Evolutionary conservation across 805 yeast genomes (phyloP).

Genomic region (Saturnispora halmiae): DNA sequence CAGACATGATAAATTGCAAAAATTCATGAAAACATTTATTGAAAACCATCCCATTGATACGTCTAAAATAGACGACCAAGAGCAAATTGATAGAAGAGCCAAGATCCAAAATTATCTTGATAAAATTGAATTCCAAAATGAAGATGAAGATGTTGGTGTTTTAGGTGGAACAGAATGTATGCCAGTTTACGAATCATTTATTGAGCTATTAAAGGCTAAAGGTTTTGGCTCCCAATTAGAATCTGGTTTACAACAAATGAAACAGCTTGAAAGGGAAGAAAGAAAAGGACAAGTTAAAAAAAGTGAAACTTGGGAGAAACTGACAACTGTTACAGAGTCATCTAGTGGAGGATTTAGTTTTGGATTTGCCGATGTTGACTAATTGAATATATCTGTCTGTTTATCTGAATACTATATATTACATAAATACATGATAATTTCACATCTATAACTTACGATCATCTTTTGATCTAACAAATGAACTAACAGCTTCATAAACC

Average conservation of each 20-base stretch:
- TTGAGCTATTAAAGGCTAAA: constrained; percentile 36
- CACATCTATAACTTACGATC: constrained; percentile 3
- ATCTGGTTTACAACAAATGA: constrained; percentile 29
- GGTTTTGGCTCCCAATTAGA: constrained; percentile 32
- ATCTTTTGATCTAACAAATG: constrained; percentile 11
- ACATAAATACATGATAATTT: no score
- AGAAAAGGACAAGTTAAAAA: constrained; percentile 25
- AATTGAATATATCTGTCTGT: not conserved
- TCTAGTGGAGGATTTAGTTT: constrained; percentile 26
- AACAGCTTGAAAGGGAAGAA: constrained; percentile 27
- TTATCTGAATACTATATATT: no score
- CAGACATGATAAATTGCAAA: constrained; percentile 43
- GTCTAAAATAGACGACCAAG: constrained; percentile 5
- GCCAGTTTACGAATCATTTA: constrained; percentile 57
- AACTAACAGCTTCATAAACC: constrained; percentile 66
- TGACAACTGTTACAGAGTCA: constrained; percentile 14
- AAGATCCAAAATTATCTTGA: constrained; percentile 10
- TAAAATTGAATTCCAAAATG: constrained; percentile 17
- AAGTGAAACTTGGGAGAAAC: constrained; percentile 47
- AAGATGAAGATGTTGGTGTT: constrained; percentile 61
- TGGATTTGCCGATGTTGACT: constrained; percentile 22
- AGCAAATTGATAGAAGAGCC: constrained; percentile 14
- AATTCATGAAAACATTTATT: constrained; percentile 29
- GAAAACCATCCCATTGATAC: not conserved
- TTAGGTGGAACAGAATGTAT: constrained; percentile 26